Conservation (phyloP, 2,329 filamentous ascomycete species). For the Sphaerostilbella broomeana region DNA sequence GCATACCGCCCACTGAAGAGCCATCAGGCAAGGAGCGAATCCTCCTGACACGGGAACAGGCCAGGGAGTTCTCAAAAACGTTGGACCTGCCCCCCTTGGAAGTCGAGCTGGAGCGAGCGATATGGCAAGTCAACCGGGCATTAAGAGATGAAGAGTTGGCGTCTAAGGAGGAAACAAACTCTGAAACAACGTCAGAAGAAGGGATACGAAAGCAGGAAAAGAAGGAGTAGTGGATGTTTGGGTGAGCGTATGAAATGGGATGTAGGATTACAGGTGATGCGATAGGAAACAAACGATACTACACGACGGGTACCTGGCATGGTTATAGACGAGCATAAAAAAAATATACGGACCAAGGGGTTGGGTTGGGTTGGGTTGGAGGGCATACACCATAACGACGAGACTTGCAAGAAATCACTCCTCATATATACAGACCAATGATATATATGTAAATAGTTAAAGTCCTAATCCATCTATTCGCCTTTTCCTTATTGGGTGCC, state of each 20-base stretch:
- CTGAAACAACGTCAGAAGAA: not conserved
- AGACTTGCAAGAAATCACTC: no score
- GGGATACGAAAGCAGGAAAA: slow-evolving; percentile 10
- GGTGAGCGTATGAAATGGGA: no score
- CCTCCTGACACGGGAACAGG: slow-evolving; percentile 46
- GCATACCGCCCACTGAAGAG: slow-evolving; percentile 13
- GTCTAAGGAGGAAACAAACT: no score
- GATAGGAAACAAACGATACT: not conserved
- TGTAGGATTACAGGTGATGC: not conserved
- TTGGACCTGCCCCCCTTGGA: slow-evolving; percentile 64
- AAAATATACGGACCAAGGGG: no score
- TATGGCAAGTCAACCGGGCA: slow-evolving; percentile 61
- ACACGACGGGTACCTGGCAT: no score
- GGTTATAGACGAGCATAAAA: no score
- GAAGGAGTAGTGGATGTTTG: slow-evolving; percentile 13
- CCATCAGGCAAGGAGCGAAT: slow-evolving; percentile 26
- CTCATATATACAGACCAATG: no score
- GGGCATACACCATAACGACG: no score
- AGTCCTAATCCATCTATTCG: no score
- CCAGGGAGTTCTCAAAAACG: slow-evolving; percentile 51
- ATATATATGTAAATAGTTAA: no score
- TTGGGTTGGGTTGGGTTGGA: no score
- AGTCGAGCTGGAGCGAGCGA: slow-evolving; percentile 66
- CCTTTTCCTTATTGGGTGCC: no score
- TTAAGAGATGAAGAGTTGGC: slow-evolving; percentile 37